phyloP scores from a whole-genome alignment of 768 basidiomycete genomes.

The Collybiopsis luxurians region DNA sequence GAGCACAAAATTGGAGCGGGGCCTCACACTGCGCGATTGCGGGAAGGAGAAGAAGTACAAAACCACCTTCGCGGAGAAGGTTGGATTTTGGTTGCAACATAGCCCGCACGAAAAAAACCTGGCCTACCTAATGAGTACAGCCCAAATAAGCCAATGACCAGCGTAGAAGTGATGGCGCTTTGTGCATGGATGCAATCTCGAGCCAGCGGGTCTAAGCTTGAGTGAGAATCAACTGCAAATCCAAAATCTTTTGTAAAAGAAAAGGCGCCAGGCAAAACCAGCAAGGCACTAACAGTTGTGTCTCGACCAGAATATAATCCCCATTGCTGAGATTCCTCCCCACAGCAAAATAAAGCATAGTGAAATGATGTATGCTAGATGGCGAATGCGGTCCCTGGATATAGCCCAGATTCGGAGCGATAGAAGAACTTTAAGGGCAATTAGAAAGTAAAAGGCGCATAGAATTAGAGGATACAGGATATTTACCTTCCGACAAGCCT shows the following conservation, averaged over 20 bases:
- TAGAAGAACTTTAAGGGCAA: not conserved
- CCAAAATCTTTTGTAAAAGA: not conserved
- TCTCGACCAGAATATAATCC: not conserved
- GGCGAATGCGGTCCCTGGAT: not conserved
- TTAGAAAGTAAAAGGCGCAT: too few relatives aligned
- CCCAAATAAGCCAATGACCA: not conserved
- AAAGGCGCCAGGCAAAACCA: not conserved
- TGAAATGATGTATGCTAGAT: not conserved
- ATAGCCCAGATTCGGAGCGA: not conserved
- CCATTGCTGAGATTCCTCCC: not conserved
- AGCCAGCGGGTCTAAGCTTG: not conserved
- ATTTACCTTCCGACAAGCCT: not conserved
- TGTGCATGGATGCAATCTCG: not conserved
- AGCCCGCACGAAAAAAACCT: too few relatives aligned
- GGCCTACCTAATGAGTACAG: not conserved
- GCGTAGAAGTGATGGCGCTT: too few relatives aligned
- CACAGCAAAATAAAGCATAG: not conserved
- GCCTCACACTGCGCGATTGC: not conserved
- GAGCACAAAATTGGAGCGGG: too few relatives aligned
- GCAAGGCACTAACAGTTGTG: not conserved
- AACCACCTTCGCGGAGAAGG: not conserved
- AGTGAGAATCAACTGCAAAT: not conserved
- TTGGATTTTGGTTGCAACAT: not conserved
- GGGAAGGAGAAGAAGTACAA: not conserved
- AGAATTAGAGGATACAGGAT: not conserved